These are phyloP conservation scores for Piper longum DNA, from an alignment of 164 flowering plant species.

Conservation along the genomic window DNA sequence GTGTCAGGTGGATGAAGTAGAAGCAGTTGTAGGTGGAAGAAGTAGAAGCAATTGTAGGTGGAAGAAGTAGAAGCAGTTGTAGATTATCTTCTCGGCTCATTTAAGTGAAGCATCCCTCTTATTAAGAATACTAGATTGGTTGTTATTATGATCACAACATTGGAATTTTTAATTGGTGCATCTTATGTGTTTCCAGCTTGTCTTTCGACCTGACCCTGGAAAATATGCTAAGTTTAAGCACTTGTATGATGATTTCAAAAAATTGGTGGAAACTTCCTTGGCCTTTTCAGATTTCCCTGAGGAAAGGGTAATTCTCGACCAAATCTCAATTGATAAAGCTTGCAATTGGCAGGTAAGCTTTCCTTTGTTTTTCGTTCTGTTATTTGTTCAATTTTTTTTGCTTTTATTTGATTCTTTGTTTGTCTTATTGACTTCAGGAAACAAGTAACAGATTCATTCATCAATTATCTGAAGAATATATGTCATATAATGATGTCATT, in stretches of 20 bases:
- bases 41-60: not conserved
- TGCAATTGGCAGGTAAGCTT: constrained; percentile 71
- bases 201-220: constrained; percentile 49
- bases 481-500: constrained; percentile 45
- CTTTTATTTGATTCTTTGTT: not conserved
- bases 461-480: constrained; percentile 44
- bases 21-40: not conserved
- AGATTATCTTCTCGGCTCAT: not conserved
- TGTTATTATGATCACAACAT: not conserved
- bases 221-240: constrained; percentile 41
- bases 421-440: constrained; percentile 26
- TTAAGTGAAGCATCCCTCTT: not conserved
- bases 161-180: not conserved
- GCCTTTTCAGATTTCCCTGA: constrained; percentile 19
- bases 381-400: not conserved
- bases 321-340: constrained; percentile 22
- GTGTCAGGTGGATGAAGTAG: too few relatives aligned
- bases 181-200: constrained; percentile 29
- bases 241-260: constrained; percentile 44
- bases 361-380: not conserved
- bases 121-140: not conserved
- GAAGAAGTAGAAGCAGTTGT: not conserved
- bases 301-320: constrained; percentile 9
- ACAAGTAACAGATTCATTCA: constrained; percentile 46
- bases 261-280: constrained; percentile 10